Evolutionary conservation across 2,329 filamentous ascomycete species (phyloP), one percentile per base, ranked within the genome.

Genomic region (Exophiala bonariae): DNA sequence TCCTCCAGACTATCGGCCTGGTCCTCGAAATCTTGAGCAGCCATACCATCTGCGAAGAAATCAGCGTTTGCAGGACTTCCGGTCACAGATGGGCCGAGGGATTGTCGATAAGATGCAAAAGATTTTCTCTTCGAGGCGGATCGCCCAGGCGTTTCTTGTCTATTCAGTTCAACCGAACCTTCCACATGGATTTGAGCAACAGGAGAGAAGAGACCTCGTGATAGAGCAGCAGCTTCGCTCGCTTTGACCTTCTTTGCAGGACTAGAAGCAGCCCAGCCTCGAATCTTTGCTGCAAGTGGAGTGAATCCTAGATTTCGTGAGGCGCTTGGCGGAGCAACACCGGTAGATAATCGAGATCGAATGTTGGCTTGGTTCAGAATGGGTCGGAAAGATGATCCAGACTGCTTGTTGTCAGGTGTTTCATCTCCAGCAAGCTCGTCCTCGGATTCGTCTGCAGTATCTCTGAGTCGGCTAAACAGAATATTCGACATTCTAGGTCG

Each of bases 11-110:
- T 58, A 13, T 67, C 63, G 3, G 64, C 56, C 16, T 66, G 64
- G n/a, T 67, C 64, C 39, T 68, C 69, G 22, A 69, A 67, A 35
- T 73, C 70, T 20, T 69, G 70, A 26, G 72, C 66, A 20, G 60
- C 69, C 77, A 84, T 83, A 52, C 80, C 79, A 43, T 85, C 81
- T 9, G 85, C 80, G 41, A 85, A 85, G 62, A 78, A 83, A 5
- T 69, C 71, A 41, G 70, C 71, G 45, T 73, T 75, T 4, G 66
- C 60, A 1, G 75, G 70, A 1, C 74, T 69, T 5, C 59, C 57
- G 2, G 31, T 31, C 13, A 47, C 40, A 4, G 52, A 49, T 5
- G 66, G 66, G 2, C 59, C 52, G 10, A 58, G 36, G 1, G 59
- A 55, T 9, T 54, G 49, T 8, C 55, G 42, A 11, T 26, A 11